Conservation (phyloP, 371 early-diverging fungal species). For the Umbelopsis sp. region DNA sequence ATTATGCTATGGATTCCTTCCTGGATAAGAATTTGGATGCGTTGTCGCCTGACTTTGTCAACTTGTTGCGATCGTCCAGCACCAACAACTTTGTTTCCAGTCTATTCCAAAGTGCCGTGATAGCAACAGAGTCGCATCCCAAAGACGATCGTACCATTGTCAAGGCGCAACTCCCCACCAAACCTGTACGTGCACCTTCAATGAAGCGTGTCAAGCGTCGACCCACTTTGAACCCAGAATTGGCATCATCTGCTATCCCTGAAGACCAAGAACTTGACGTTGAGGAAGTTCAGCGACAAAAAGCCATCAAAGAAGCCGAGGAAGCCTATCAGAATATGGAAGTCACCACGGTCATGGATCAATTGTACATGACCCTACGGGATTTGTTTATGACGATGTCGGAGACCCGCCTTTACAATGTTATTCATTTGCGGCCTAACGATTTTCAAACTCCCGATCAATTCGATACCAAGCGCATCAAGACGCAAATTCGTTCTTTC, state of each 20-base stretch:
- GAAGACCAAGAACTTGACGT: conserved; percentile 15
- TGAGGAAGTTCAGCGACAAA: conserved; percentile 37
- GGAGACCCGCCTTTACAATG: conserved; percentile 86
- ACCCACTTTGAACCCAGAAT: conserved; percentile 20
- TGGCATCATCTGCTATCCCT: conserved; percentile 23
- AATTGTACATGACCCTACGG: conserved; percentile 67
- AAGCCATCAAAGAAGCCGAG: conserved; percentile 45
- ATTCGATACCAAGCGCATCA: conserved; percentile 60
- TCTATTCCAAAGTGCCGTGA: conserved; percentile 78
- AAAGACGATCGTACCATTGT: conserved; percentile 63
- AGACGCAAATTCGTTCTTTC: conserved; percentile 68
- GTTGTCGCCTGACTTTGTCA: conserved; percentile 82
- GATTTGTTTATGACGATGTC: conserved; percentile 71
- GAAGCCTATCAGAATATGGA: conserved; percentile 53
- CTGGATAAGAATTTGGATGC: conserved; percentile 75
- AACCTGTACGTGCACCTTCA: conserved; percentile 75
- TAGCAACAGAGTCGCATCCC: conserved; percentile 86
- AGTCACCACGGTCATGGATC: conserved; percentile 69
- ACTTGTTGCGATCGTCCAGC: conserved; percentile 69
- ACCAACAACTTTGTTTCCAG: conserved; percentile 81
- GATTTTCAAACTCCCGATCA: conserved; percentile 64
- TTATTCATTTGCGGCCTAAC: conserved; percentile 83
- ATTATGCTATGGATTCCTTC: conserved; percentile 71
- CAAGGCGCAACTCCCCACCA: conserved; percentile 57
- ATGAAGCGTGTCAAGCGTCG: conserved; percentile 58